Evolutionary conservation across 179 eudicot species (phyloP).

Genomic region (Camellia oleifera): DNA sequence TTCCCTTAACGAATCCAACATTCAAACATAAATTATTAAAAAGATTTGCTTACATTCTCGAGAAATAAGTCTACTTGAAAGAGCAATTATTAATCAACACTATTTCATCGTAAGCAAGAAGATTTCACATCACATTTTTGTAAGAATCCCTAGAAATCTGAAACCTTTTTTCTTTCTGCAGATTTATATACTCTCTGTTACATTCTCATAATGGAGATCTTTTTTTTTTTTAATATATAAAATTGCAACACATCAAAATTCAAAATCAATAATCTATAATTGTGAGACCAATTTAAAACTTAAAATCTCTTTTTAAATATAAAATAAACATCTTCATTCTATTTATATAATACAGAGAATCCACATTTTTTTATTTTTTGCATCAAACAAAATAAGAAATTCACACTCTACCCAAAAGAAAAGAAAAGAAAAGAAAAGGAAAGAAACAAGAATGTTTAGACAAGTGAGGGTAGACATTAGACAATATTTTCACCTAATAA

Average conservation of each 20-base stretch:
- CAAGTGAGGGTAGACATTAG: background rate
- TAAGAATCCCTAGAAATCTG: background rate
- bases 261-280: no score
- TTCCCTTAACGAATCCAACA: no score
- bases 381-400: background rate
- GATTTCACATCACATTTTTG: background rate
- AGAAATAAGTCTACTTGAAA: no score
- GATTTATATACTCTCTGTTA: no score
- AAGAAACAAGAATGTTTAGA: background rate
- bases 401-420: background rate
- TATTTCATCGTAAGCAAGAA: background rate
- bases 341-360: no score
- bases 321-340: no score
- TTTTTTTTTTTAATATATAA: no score
- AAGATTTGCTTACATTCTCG: background rate
- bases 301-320: no score
- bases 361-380: background rate
- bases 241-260: no score
- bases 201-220: no score
- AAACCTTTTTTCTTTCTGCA: background rate
- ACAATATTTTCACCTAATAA: conserved; percentile 14
- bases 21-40: no score
- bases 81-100: background rate
- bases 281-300: no score
- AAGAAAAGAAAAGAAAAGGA: background rate